phyloP scores from a whole-genome alignment of 163 green algal species.

The Chloroidium sp. region DNA sequence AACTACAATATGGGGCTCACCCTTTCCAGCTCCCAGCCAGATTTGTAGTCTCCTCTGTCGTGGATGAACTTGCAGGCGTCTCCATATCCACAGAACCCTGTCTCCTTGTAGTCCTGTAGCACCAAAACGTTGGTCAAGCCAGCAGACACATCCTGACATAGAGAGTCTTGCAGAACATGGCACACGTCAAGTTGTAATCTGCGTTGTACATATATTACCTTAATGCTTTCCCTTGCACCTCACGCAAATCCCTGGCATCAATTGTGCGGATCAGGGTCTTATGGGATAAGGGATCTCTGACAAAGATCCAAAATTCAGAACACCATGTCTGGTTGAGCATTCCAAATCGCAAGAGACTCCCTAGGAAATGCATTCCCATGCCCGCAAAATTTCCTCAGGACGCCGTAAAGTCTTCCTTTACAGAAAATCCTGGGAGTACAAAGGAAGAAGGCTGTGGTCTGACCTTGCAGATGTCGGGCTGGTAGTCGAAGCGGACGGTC shows the following conservation, averaged over 20 bases:
- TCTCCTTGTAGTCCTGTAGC: slow-evolving; percentile 95
- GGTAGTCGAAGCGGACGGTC: slow-evolving; percentile 85
- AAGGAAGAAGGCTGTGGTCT: too few relatives aligned
- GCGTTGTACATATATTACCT: background rate
- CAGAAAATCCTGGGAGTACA: too few relatives aligned
- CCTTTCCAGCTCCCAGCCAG: slow-evolving; percentile 81
- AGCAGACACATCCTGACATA: background rate
- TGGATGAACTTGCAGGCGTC: slow-evolving; percentile 99
- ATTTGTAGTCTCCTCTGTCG: slow-evolving; percentile 98
- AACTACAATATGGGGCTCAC: slow-evolving; percentile 24
- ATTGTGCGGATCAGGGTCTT: background rate
- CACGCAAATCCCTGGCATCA: background rate
- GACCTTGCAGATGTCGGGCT: slow-evolving; percentile 95
- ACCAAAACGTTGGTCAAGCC: background rate
- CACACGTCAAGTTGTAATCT: too few relatives aligned
- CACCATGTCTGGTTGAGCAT: too few relatives aligned
- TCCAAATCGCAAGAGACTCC: too few relatives aligned
- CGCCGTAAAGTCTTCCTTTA: too few relatives aligned
- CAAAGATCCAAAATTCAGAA: too few relatives aligned
- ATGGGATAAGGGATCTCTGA: too few relatives aligned
- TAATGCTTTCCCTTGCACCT: background rate
- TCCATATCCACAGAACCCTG: slow-evolving; percentile 95
- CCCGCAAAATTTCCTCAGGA: too few relatives aligned
- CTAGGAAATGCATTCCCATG: too few relatives aligned
- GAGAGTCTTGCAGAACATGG: too few relatives aligned